Evolutionary conservation across 2,329 filamentous ascomycete species (phyloP).

Genomic region (Rhynchosporium agropyri): DNA sequence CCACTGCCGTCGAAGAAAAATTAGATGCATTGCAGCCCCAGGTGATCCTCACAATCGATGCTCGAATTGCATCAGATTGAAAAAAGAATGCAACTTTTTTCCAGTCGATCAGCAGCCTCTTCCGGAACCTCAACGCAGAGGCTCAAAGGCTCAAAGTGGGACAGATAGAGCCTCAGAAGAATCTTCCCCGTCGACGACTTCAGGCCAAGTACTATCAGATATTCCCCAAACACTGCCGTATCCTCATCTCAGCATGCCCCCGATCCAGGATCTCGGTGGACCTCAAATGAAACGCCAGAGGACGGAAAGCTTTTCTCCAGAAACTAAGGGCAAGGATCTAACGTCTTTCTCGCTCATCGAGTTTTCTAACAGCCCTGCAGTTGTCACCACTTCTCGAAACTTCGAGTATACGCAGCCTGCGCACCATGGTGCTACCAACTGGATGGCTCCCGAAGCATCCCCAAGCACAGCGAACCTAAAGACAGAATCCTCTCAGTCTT

Average conservation of each 20-base stretch:
- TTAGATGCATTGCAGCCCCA: slow-evolving; percentile 79
- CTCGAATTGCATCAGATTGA: slow-evolving; percentile 88
- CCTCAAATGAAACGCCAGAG: slow-evolving; percentile 46
- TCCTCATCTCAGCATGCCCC: slow-evolving; percentile 48
- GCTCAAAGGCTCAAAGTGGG: slow-evolving; percentile 45
- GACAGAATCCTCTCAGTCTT: slow-evolving; percentile 46
- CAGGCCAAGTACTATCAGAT: slow-evolving; percentile 47
- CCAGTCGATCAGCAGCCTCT: slow-evolving; percentile 78
- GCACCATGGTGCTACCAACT: slow-evolving; percentile 35
- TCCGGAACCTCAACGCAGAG: slow-evolving; percentile 45
- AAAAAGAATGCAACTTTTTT: slow-evolving; percentile 92
- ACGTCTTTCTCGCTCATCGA: slow-evolving; percentile 16
- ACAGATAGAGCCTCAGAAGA: slow-evolving; percentile 47
- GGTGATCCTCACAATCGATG: slow-evolving; percentile 77
- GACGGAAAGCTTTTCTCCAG: slow-evolving; percentile 42
- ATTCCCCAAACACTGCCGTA: slow-evolving; percentile 48
- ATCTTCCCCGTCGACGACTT: slow-evolving; percentile 52
- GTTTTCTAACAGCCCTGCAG: slow-evolving; percentile 32
- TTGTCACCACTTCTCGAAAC: slow-evolving; percentile 37
- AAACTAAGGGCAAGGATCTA: slow-evolving; percentile 39
- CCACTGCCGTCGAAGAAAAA: slow-evolving; percentile 91
- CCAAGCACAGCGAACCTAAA: slow-evolving; percentile 44
- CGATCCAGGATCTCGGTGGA: slow-evolving; percentile 51
- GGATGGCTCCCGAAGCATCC: slow-evolving; percentile 40
- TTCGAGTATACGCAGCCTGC: slow-evolving; percentile 36